Evolutionary conservation across 179 eudicot species (phyloP).

Genomic region (Spergularia azorica): DNA sequence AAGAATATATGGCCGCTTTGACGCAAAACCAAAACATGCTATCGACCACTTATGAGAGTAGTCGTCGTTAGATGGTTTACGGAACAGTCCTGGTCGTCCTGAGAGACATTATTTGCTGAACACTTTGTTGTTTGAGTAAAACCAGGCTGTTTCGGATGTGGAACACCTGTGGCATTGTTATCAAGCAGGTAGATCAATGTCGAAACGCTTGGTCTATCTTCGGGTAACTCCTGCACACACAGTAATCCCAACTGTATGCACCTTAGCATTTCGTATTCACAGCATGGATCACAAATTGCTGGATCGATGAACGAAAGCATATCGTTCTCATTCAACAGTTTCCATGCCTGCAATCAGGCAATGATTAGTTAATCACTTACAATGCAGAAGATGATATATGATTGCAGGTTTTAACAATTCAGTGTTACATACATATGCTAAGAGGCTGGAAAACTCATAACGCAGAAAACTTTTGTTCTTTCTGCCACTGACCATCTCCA

Average conservation of each 20-base stretch:
- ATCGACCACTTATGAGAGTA: too few relatives aligned
- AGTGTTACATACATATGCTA: conserved; percentile 33
- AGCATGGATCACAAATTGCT: conserved; percentile 7
- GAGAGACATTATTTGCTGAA: too few relatives aligned
- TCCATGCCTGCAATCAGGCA: conserved; percentile 45
- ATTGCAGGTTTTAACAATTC: too few relatives aligned
- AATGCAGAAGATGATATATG: too few relatives aligned
- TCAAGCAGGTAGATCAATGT: conserved; percentile 42
- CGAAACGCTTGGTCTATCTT: conserved; percentile 49
- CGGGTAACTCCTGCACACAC: conserved; percentile 48
- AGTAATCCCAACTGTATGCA: conserved; percentile 53
- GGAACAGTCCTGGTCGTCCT: too few relatives aligned
- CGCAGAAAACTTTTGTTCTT: conserved; percentile 23
- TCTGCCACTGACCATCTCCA: conserved; percentile 36
- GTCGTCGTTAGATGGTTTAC: too few relatives aligned
- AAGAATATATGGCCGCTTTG: too few relatives aligned
- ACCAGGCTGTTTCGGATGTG: conserved; percentile 47
- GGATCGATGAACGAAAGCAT: conserved; percentile 29
- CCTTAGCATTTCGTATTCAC: conserved; percentile 26
- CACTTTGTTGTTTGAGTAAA: conserved; percentile 22
- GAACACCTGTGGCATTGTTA: conserved; percentile 37
- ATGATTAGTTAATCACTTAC: too few relatives aligned
- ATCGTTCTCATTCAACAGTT: conserved; percentile 43
- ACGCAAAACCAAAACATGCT: too few relatives aligned
- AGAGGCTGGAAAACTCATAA: conserved; percentile 26